phyloP scores from a whole-genome alignment of 768 basidiomycete species.

The Suillus subaureus region DNA sequence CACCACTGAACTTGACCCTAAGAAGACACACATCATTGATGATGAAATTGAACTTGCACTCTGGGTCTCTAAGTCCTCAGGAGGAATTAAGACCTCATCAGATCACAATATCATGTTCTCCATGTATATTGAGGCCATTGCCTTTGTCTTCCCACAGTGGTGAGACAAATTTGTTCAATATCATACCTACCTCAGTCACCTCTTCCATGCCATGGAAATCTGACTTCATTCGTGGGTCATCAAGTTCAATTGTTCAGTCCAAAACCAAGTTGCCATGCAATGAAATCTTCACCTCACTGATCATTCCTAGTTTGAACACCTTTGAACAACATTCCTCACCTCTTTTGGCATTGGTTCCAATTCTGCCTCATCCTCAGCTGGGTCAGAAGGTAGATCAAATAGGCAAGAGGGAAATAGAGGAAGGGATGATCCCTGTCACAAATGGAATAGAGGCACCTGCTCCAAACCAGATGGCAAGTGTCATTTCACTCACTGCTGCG shows the following conservation, averaged over 20 bases:
- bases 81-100: neutral
- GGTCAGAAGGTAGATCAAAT: too few relatives aligned
- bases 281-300: neutral
- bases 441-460: too few relatives aligned
- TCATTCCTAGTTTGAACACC: neutral
- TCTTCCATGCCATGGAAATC: neutral
- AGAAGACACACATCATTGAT: conserved; percentile 12
- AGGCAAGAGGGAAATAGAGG: too few relatives aligned
- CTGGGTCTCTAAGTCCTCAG: neutral
- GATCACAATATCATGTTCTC: neutral
- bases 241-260: neutral
- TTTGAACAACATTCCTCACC: conserved; percentile 2
- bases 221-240: neutral
- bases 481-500: too few relatives aligned
- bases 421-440: too few relatives aligned
- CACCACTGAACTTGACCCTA: neutral
- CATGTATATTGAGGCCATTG: neutral
- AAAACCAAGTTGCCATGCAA: neutral
- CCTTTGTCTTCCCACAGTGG: neutral
- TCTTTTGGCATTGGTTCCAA: neutral
- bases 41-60: conserved; percentile 11
- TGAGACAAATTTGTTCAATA: neutral
- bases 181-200: neutral
- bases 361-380: too few relatives aligned
- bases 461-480: too few relatives aligned